A percentile compares a stretch with the other conserved stretches of the same genome.
Conservation (phyloP, 805 yeast species). For the Ogataea corticis region DNA sequence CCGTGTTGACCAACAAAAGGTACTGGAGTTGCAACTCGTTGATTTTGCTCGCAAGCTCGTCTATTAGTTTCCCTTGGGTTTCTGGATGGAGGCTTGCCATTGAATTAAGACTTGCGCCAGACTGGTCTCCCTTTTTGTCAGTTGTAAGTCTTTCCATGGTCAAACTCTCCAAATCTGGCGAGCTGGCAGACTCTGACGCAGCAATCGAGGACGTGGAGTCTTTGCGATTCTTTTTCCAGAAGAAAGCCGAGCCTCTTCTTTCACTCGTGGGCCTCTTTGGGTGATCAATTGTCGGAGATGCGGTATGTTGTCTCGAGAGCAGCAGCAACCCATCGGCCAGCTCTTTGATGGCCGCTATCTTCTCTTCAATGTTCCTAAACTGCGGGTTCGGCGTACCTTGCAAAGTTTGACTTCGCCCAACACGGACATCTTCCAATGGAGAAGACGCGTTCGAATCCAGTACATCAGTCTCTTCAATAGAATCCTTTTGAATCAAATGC, state of each 20-base stretch:
- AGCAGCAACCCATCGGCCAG: slow-evolving; percentile 14
- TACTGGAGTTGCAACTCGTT: slow-evolving; percentile 28
- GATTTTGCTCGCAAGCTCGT: slow-evolving; percentile 17
- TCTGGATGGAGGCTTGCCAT: background rate
- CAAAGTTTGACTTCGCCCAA: slow-evolving; percentile 13
- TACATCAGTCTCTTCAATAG: background rate
- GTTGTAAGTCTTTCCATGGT: background rate
- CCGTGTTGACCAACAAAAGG: slow-evolving; percentile 22
- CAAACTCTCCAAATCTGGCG: slow-evolving; percentile 3
- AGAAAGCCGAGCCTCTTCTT: slow-evolving; percentile 21
- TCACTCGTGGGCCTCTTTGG: slow-evolving; percentile 13
- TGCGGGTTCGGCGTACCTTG: slow-evolving; percentile 13
- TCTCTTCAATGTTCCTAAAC: slow-evolving; percentile 18
- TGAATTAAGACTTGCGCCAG: slow-evolving; percentile 1
- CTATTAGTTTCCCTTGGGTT: slow-evolving; percentile 9
- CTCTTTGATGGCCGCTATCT: slow-evolving; percentile 18
- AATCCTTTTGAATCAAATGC: slow-evolving; percentile 18
- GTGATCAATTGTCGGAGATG: slow-evolving; percentile 2
- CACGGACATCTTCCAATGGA: slow-evolving; percentile 19
- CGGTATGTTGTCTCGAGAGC: slow-evolving; percentile 8
- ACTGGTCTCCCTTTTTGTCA: slow-evolving; percentile 1
- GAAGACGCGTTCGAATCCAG: background rate
- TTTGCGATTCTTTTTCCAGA: slow-evolving; percentile 26
- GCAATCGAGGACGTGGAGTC: slow-evolving; percentile 6
- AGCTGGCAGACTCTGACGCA: background rate